Percentiles rank a stretch among this genome's conserved stretches.
Evolutionary conservation across 768 basidiomycete genomes (phyloP).

Genomic region (Pisolithus tinctorius): DNA sequence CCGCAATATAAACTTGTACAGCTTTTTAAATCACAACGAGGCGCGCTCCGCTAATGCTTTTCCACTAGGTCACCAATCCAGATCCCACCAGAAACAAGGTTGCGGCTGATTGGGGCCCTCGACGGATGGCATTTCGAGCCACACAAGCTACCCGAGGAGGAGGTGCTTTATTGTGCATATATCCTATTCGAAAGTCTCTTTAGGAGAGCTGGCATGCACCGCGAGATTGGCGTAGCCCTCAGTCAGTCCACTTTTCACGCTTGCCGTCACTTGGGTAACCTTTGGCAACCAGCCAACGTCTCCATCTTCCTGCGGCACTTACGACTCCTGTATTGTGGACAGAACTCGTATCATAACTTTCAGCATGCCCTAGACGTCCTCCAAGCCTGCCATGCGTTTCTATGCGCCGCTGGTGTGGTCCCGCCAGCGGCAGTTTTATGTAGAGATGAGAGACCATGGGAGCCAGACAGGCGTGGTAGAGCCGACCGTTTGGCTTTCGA

Average conservation of each 20-base stretch:
- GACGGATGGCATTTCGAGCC: conserved; percentile 91
- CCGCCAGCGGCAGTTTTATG: conserved; percentile 65
- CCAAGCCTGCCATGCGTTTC: conserved; percentile 85
- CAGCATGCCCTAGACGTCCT: conserved; percentile 95
- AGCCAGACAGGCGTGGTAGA: conserved; percentile 37
- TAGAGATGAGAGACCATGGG: conserved; percentile 30
- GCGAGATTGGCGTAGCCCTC: conserved; percentile 50
- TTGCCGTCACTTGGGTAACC: conserved; percentile 14
- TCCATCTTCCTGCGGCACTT: conserved; percentile 77
- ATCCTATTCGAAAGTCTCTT: conserved; percentile 85
- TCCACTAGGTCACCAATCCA: conserved; percentile 40
- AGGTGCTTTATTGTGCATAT: conserved; percentile 73
- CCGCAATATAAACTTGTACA: conserved; percentile 25
- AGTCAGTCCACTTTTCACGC: conserved; percentile 36
- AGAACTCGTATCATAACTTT: conserved; percentile 97
- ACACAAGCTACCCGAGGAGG: conserved; percentile 71
- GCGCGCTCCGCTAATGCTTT: conserved; percentile 8
- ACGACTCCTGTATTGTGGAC: conserved; percentile 83
- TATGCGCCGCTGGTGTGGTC: conserved; percentile 71
- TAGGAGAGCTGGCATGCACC: conserved; percentile 67
- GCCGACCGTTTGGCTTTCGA: conserved; percentile 31
- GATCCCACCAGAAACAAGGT: conserved; percentile 43
- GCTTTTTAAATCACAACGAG: not conserved
- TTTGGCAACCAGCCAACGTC: conserved; percentile 52
- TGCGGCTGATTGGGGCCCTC: conserved; percentile 58